Evolutionary conservation across 1,284 basidiomycete species (phyloP).

Genomic region (Leccinum pachyderme): DNA sequence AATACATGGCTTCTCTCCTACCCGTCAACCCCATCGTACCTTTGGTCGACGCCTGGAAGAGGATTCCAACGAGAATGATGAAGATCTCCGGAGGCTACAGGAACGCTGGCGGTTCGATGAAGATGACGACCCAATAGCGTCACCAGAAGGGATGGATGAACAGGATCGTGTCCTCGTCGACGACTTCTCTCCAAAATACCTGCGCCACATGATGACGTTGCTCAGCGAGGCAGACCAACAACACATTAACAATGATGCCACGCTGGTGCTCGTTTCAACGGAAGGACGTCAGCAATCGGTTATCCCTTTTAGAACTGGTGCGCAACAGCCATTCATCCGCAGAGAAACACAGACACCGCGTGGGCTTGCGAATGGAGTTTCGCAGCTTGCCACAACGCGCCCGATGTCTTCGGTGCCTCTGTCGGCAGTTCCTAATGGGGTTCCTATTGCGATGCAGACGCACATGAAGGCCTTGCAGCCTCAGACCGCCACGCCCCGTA

Average conservation of each 20-base stretch:
- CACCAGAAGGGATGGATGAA: conserved; percentile 63
- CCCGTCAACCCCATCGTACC: conserved; percentile 6
- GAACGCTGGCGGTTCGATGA: conserved; percentile 72
- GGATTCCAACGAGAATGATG: conserved; percentile 38
- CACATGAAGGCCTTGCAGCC: conserved; percentile 55
- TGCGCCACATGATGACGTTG: conserved; percentile 57
- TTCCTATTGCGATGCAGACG: conserved; percentile 51
- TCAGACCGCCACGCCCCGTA: conserved; percentile 47
- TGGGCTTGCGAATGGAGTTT: conserved; percentile 27
- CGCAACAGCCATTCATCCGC: conserved; percentile 37
- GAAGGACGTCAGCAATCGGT: conserved; percentile 42
- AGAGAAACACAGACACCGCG: conserved; percentile 38
- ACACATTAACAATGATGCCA: conserved; percentile 44
- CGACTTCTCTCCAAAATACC: conserved; percentile 63
- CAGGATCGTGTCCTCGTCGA: conserved; percentile 67
- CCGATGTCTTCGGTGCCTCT: conserved; percentile 26
- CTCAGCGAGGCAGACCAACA: conserved; percentile 46
- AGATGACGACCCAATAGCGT: conserved; percentile 57
- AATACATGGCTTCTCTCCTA: conserved; percentile 27
- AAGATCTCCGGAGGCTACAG: conserved; percentile 43
- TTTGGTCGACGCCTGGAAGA: conserved; percentile 26
- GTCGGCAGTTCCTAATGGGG: conserved; percentile 36
- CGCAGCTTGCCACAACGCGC: conserved; percentile 25
- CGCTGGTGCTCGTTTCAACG: conserved; percentile 36
- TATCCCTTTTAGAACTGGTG: conserved; percentile 37